Base-by-base conservation (phyloP, 768 basidiomycete genomes). In the Inosperma sp. region DNA sequence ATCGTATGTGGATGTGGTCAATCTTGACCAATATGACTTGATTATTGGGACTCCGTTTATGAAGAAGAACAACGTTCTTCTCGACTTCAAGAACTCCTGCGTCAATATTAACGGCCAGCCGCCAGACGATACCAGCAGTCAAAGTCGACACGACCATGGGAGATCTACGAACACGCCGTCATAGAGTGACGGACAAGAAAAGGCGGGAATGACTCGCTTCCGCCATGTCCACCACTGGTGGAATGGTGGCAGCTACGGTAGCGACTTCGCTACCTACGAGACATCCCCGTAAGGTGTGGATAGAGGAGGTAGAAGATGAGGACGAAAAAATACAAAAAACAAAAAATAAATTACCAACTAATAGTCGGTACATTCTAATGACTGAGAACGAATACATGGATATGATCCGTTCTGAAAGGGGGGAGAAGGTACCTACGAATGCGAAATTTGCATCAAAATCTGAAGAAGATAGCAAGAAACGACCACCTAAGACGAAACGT, bases 1-100 rank as follows among this genome's bases (percentile, higher is more conserved):
- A n/a, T n/a, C n/a, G n/a, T 69, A 70, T 23, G 52, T 71, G 3
- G 67, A 72, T 44, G 50, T 72, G 2, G 61, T 55, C 0, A 72
- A 72, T 34, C 54, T 72, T 8, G 66, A n/a, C n/a, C n/a, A n/a
- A n/a, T n/a, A n/a, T n/a, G n/a, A n/a, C n/a, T n/a, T n/a, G n/a
- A n/a, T n/a, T n/a, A n/a, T n/a, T n/a, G 68, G 72, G 0, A 68
- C 62, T 3, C 65, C 64, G 3, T 74, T 68, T 36, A 65, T 71
- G 57, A 42, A 41, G 0, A 42, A 52, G 21, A 53, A 67, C 40
- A 49, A 51, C 8, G 62, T 65, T 0, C 10, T 53, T 1, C 43
- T 70, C 3, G 63, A 69, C 43, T 66, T 71, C 27, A 49, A 47
- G 1, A 41, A 30, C 0, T 50, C 60, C 12, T n/a, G 37, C 4